A percentile compares a stretch with the other conserved stretches of the same genome.
Conservation (phyloP, 768 basidiomycete genomes). For the Collybiopsis confluens region DNA sequence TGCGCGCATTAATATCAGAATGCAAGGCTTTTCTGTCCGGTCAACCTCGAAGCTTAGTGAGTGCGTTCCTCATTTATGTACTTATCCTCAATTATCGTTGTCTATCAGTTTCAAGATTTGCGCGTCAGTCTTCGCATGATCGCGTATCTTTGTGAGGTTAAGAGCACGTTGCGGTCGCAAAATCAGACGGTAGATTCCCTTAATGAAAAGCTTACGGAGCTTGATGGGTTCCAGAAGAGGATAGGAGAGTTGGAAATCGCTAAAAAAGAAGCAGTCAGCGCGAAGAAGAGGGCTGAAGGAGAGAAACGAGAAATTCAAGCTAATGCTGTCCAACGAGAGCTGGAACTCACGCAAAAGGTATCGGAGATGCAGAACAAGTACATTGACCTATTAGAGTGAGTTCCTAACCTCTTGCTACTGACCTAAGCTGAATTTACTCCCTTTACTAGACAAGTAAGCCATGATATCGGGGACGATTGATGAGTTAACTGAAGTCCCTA, state of each 20-base stretch:
- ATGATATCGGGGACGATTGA: neutral
- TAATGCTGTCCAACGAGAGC: conserved; percentile 1
- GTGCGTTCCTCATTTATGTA: conserved; percentile 13
- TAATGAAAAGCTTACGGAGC: conserved; percentile 19
- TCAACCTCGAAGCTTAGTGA: conserved; percentile 44
- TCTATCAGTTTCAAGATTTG: conserved; percentile 45
- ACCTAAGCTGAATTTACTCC: neutral
- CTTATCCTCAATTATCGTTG: conserved; percentile 7
- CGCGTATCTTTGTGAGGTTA: conserved; percentile 45
- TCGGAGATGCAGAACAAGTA: conserved; percentile 8
- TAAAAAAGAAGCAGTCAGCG: conserved; percentile 44
- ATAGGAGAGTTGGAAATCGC: conserved; percentile 37
- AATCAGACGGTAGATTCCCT: conserved; percentile 28
- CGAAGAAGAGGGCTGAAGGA: conserved; percentile 27
- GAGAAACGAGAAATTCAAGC: neutral
- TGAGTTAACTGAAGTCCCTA: neutral
- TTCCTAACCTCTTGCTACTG: neutral
- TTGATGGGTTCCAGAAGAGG: conserved; percentile 22
- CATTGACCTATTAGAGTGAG: conserved; percentile 6
- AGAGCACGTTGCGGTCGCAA: conserved; percentile 31
- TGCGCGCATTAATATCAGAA: conserved; percentile 49
- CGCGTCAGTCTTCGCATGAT: conserved; percentile 46
- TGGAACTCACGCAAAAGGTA: conserved; percentile 6
- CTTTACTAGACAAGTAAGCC: conserved; percentile 4
- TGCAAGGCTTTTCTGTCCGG: conserved; percentile 42